A percentile compares a stretch with the other conserved stretches of the same genome.
These are phyloP conservation scores for Tolypocladium tropicale DNA, from an alignment of 2,329 filamentous ascomycete genomes.

Conservation along the genomic window DNA sequence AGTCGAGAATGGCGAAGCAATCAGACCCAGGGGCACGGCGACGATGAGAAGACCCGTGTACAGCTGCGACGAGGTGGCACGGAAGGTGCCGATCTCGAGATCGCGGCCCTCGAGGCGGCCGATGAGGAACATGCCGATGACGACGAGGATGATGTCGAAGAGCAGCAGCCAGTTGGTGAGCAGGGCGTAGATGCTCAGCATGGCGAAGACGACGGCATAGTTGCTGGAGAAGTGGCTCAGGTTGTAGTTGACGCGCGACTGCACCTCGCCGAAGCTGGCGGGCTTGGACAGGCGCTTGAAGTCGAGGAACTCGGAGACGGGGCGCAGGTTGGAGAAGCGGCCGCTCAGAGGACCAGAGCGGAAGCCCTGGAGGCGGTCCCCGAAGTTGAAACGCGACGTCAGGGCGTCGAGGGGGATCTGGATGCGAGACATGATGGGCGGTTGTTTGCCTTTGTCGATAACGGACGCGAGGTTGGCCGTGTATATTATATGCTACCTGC, in stretches of 20 bases:
- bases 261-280: conserved; percentile 78
- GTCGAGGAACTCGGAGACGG: conserved; percentile 89
- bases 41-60: conserved; percentile 82
- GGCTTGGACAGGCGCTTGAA: conserved; percentile 94
- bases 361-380: conserved; percentile 75
- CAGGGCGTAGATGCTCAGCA: conserved; percentile 92
- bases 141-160: conserved; percentile 84
- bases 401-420: conserved; percentile 87
- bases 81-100: conserved; percentile 72
- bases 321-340: conserved; percentile 86
- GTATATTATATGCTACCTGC: neutral
- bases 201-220: conserved; percentile 86
- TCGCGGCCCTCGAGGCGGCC: conserved; percentile 83
- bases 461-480: neutral
- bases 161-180: conserved; percentile 79
- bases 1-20: conserved; percentile 74
- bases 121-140: conserved; percentile 82
- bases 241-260: conserved; percentile 95
- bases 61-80: conserved; percentile 82
- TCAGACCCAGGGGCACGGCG: conserved; percentile 74
- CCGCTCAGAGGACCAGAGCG: conserved; percentile 67
- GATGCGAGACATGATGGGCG: conserved; percentile 63
- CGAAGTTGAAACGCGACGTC: conserved; percentile 81
- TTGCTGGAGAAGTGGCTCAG: conserved; percentile 96
- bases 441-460: conserved; percentile 4